Percentiles rank a stretch among this genome's conserved stretches.
Evolutionary conservation across 352 stramenopile genomes (phyloP).

Genomic region (Phytophthora agathidicida): DNA sequence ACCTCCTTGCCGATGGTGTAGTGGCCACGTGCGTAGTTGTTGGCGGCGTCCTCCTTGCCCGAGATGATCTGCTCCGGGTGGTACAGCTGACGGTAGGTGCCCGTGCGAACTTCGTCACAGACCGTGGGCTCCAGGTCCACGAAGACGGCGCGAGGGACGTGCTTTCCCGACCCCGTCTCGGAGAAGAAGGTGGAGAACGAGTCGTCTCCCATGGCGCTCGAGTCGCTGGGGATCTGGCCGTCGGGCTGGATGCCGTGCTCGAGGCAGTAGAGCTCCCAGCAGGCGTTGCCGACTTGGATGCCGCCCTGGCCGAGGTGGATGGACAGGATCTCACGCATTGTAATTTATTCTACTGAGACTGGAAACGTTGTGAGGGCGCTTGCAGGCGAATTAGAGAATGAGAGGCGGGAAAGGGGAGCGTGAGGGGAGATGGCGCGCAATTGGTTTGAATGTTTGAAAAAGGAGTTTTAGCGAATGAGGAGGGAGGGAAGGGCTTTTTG

Average conservation of each 20-base stretch:
- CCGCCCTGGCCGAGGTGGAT: slow-evolving; percentile 97
- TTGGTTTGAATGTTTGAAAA: slow-evolving; percentile 24
- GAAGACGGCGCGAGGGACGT: slow-evolving; percentile 84
- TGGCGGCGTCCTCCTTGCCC: slow-evolving; percentile 96
- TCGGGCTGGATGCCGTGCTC: slow-evolving; percentile 94
- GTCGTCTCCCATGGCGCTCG: slow-evolving; percentile 89
- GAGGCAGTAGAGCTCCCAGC: slow-evolving; percentile 94
- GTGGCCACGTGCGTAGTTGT: slow-evolving; percentile 94
- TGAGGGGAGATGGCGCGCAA: neutral
- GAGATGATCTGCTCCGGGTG: slow-evolving; percentile 99
- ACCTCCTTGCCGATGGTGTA: slow-evolving; percentile 95
- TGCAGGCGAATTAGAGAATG: slow-evolving; percentile 39
- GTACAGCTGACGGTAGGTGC: slow-evolving; percentile 97
- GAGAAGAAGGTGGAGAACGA: slow-evolving; percentile 88
- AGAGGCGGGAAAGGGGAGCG: slow-evolving; percentile 30
- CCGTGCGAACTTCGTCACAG: slow-evolving; percentile 97
- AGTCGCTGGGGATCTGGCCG: slow-evolving; percentile 77
- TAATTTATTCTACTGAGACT: no score
- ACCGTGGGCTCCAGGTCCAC: slow-evolving; percentile 98
- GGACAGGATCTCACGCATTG: slow-evolving; percentile 95
- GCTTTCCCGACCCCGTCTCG: slow-evolving; percentile 84
- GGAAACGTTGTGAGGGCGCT: slow-evolving; percentile 40
- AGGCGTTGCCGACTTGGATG: slow-evolving; percentile 87
- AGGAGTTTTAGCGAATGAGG: slow-evolving; percentile 13
- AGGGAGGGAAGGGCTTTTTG: neutral